These are phyloP conservation scores for Cochlearia excelsa DNA, from an alignment of 345 rosid species.

Conservation along the genomic window DNA sequence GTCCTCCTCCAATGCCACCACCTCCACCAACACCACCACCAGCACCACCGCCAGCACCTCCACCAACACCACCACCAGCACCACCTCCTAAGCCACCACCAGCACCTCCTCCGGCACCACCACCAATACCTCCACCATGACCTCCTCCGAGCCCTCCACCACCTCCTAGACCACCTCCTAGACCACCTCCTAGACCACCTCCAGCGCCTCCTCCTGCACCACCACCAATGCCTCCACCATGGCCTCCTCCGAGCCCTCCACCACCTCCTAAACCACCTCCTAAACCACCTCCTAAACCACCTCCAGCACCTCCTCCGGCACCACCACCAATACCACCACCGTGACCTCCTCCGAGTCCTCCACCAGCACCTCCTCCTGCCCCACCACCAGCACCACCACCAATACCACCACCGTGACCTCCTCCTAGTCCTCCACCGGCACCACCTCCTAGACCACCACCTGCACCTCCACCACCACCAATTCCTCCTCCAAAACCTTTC, in stretches of 20 bases:
- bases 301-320: constrained; percentile 24
- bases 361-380: constrained; percentile 17
- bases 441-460: constrained; percentile 39
- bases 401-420: constrained; percentile 34
- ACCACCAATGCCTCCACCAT: constrained; percentile 26
- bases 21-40: constrained; percentile 29
- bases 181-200: constrained; percentile 27
- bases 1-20: neutral
- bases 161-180: constrained; percentile 32
- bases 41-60: constrained; percentile 24
- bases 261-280: constrained; percentile 26
- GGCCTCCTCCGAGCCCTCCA: constrained; percentile 12
- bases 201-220: constrained; percentile 30
- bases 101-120: constrained; percentile 26
- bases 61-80: constrained; percentile 1
- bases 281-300: constrained; percentile 23
- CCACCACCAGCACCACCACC: constrained; percentile 36
- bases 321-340: constrained; percentile 27
- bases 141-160: constrained; percentile 28
- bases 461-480: constrained; percentile 32
- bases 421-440: constrained; percentile 29
- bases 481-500: constrained; percentile 34
- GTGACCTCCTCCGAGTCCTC: constrained; percentile 24
- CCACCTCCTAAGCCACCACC: neutral
- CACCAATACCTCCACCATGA: constrained; percentile 15